These are phyloP conservation scores for Venturia oleaginea DNA, from an alignment of 2,329 filamentous ascomycete species.

Conservation along the genomic window DNA sequence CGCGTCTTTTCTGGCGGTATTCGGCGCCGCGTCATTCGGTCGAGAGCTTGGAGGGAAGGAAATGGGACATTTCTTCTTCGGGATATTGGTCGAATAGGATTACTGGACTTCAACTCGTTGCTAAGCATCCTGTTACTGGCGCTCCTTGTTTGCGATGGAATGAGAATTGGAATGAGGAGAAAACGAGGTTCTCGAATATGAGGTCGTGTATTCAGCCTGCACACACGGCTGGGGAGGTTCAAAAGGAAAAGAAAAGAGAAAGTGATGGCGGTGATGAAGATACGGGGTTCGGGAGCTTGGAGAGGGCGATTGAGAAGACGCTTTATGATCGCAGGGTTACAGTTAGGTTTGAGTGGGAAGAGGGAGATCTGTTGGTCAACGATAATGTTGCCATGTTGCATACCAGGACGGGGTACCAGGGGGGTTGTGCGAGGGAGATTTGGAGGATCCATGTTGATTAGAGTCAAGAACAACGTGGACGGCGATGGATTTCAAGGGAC, in stretches of 20 bases:
- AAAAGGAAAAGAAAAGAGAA: not conserved
- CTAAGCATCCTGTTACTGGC: conserved; percentile 37
- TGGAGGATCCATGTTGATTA: conserved; percentile 15
- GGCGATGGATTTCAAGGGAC: too few species aligned
- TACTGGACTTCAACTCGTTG: not conserved
- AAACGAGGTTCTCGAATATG: conserved; percentile 42
- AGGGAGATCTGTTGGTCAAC: conserved; percentile 45
- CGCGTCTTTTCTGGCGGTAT: conserved; percentile 41
- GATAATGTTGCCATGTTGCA: conserved; percentile 45
- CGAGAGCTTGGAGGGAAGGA: not conserved
- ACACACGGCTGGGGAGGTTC: not conserved
- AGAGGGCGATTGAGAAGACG: conserved; percentile 29
- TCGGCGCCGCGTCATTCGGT: conserved; percentile 20
- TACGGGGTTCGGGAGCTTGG: conserved; percentile 19
- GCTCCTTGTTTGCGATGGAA: conserved; percentile 46
- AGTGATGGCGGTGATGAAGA: conserved; percentile 19
- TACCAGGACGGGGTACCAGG: conserved; percentile 21
- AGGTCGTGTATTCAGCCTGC: conserved; percentile 29
- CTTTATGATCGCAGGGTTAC: conserved; percentile 44
- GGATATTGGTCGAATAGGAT: not conserved
- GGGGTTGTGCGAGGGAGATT: conserved; percentile 10
- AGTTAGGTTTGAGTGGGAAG: conserved; percentile 44
- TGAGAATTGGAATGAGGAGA: conserved; percentile 45
- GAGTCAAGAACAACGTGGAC: too few species aligned
- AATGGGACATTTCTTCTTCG: not conserved